These are phyloP conservation scores for Chlorella sp. DNA, from an alignment of 139 green algal species.

Conservation along the genomic window DNA sequence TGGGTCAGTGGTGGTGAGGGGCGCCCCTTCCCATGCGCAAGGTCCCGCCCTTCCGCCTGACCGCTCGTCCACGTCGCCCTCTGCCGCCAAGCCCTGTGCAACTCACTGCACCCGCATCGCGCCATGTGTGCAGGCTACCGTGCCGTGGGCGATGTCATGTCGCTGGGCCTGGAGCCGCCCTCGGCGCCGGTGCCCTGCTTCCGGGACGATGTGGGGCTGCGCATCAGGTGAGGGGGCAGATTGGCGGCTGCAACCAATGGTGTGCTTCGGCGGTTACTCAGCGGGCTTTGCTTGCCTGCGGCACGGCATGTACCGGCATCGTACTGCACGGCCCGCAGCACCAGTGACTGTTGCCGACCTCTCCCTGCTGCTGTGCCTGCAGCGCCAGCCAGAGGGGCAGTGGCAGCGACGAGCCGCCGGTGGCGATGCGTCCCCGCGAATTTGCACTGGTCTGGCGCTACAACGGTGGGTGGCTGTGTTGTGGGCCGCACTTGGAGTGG, in stretches of 20 bases:
- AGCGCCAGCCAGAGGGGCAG: background rate
- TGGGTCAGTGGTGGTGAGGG: too few species aligned
- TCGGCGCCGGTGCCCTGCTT: conserved; percentile 70
- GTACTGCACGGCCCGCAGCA: too few species aligned
- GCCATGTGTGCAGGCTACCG: conserved; percentile 57
- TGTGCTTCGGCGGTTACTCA: too few species aligned
- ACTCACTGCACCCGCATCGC: too few species aligned
- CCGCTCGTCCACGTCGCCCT: too few species aligned
- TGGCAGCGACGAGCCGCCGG: background rate
- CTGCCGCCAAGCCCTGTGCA: too few species aligned
- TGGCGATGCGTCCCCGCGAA: conserved; percentile 48
- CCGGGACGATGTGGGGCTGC: conserved; percentile 51
- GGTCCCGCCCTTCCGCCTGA: too few species aligned
- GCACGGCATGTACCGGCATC: too few species aligned
- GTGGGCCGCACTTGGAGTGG: too few species aligned
- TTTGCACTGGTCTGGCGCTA: conserved; percentile 82
- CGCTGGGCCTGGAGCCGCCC: conserved; percentile 70
- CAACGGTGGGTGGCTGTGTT: conserved; percentile 22
- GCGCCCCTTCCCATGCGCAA: too few species aligned
- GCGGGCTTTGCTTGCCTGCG: too few species aligned
- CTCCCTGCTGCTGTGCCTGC: background rate
- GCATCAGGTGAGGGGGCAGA: background rate
- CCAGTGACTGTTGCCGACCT: background rate
- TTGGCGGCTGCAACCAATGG: too few species aligned
- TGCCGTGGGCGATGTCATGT: conserved; percentile 74